A percentile compares a stretch with the other conserved stretches of the same genome.
Evolutionary conservation across 495 filamentous ascomycete species (phyloP).

Genomic region (Aspergillus olivimuriae): DNA sequence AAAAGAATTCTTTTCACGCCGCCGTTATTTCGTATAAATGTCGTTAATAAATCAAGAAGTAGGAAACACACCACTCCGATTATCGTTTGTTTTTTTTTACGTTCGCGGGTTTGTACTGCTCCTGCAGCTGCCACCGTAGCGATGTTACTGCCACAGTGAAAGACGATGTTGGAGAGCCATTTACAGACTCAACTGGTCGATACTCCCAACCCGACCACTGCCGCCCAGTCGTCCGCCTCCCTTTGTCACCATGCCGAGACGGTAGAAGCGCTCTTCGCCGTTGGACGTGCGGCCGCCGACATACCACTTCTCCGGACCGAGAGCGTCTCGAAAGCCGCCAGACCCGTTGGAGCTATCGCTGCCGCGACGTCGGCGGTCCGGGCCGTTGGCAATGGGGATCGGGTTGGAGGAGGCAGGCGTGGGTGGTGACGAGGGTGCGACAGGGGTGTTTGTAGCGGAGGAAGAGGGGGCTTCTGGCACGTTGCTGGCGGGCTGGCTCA

Average conservation of each 20-base stretch:
- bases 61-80: no score
- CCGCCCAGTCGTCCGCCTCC: constrained; percentile 44
- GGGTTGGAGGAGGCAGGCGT: constrained; percentile 27
- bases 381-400: constrained; percentile 29
- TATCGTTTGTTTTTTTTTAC: no score
- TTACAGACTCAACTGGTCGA: constrained; percentile 59
- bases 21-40: no score
- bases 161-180: not conserved
- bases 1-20: no score
- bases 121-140: no score
- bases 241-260: constrained; percentile 55
- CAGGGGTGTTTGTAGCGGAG: constrained; percentile 8
- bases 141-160: not conserved
- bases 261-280: constrained; percentile 85
- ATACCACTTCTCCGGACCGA: constrained; percentile 79
- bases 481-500: constrained; percentile 13
- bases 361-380: constrained; percentile 45
- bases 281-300: constrained; percentile 79
- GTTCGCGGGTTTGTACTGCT: no score
- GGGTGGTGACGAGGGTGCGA: constrained; percentile 20
- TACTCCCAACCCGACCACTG: constrained; percentile 52
- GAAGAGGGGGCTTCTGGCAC: no score
- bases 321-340: constrained; percentile 68
- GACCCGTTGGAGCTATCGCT: constrained; percentile 74
- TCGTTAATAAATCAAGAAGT: no score